Evolutionary conservation across 129 eudicot genomes (phyloP).

Genomic region (Tagetes erecta): DNA sequence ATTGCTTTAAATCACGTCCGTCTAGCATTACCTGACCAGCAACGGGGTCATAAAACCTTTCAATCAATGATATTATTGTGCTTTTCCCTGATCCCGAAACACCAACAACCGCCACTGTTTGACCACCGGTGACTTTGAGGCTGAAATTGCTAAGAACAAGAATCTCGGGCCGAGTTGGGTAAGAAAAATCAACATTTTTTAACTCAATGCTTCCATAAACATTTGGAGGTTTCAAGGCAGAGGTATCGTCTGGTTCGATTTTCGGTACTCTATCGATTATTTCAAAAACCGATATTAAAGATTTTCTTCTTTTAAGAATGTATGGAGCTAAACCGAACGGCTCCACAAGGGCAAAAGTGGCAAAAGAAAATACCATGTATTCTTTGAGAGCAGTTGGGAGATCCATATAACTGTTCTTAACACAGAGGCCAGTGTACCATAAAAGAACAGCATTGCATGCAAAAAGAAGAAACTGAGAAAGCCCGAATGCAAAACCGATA

Average conservation of each 20-base stretch:
- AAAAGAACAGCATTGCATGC: constrained; percentile 92
- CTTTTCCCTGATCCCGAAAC: constrained; percentile 99
- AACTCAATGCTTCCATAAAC: constrained; percentile 94
- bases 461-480: constrained; percentile 94
- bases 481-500: constrained; percentile 84
- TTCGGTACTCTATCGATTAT: constrained; percentile 82
- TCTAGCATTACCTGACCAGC: constrained; percentile 89
- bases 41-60: constrained; percentile 91
- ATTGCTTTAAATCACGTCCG: constrained; percentile 78
- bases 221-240: constrained; percentile 90
- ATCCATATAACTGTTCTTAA: constrained; percentile 50
- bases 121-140: constrained; percentile 90
- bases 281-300: constrained; percentile 84
- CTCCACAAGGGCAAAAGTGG: constrained; percentile 95
- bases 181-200: constrained; percentile 78
- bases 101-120: constrained; percentile 95
- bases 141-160: constrained; percentile 86
- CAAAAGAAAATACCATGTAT: constrained; percentile 97
- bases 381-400: constrained; percentile 86
- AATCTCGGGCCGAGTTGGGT: constrained; percentile 90
- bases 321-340: constrained; percentile 98
- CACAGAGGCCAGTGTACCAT: constrained; percentile 86
- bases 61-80: constrained; percentile 82
- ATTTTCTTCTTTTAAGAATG: constrained; percentile 86
- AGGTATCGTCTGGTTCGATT: constrained; percentile 83